phyloP scores from a whole-genome alignment of 2,329 filamentous ascomycete genomes.

The Xylaria sp. region DNA sequence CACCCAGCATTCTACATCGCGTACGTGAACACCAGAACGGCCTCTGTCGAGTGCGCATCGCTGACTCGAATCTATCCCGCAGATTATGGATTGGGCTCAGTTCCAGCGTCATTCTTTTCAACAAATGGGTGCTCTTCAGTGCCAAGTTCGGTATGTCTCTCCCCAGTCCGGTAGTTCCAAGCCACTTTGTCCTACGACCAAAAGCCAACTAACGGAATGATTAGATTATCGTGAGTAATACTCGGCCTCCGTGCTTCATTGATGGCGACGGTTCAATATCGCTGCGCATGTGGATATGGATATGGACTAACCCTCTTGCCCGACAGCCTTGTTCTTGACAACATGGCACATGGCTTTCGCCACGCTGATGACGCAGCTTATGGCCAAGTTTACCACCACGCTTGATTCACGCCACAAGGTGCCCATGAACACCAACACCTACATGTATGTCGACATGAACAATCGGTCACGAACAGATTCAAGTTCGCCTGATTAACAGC shows the following conservation, averaged over 20 bases:
- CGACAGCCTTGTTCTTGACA: conserved; percentile 67
- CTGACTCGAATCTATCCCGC: conserved; percentile 15
- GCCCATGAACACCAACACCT: conserved; percentile 70
- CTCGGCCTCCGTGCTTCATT: not conserved
- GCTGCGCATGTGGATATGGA: not conserved
- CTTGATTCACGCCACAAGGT: conserved; percentile 73
- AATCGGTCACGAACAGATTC: not conserved
- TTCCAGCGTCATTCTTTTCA: conserved; percentile 89
- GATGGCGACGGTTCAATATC: not conserved
- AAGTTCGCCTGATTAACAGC: conserved; percentile 17
- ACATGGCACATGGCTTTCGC: conserved; percentile 77
- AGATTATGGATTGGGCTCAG: conserved; percentile 87
- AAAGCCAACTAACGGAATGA: conserved; percentile 26
- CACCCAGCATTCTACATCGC: conserved; percentile 46
- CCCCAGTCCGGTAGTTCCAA: not conserved
- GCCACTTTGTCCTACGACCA: conserved; percentile 14
- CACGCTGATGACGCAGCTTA: conserved; percentile 72
- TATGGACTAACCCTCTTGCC: conserved; percentile 23
- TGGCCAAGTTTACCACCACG: conserved; percentile 71
- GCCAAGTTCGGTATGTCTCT: conserved; percentile 75
- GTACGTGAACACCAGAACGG: conserved; percentile 32
- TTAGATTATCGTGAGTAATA: conserved; percentile 43
- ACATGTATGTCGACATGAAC: conserved; percentile 54
- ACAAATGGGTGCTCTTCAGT: conserved; percentile 87
- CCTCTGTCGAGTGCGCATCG: not conserved